These are phyloP conservation scores for Xylaria sp. DNA, from an alignment of 2,329 filamentous ascomycete genomes.

Conservation along the genomic window DNA sequence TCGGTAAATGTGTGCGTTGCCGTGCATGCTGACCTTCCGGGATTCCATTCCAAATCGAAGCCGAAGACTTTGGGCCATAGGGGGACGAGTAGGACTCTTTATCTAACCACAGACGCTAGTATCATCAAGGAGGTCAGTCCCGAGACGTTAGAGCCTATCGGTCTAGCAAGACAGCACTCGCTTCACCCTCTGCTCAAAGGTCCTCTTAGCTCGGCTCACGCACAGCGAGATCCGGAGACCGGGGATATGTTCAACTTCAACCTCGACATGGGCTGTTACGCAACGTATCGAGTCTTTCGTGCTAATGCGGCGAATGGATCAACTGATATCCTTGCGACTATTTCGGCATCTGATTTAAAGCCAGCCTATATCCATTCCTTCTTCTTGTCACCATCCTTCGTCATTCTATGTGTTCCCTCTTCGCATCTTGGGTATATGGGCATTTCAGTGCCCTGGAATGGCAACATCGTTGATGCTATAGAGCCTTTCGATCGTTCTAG, in stretches of 20 bases:
- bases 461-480: slow-evolving; percentile 73
- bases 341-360: slow-evolving; percentile 54
- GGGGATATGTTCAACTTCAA: slow-evolving; percentile 86
- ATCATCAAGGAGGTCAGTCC: slow-evolving; percentile 68
- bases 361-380: slow-evolving; percentile 84
- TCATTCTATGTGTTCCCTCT: slow-evolving; percentile 75
- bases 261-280: slow-evolving; percentile 61
- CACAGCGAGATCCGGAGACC: slow-evolving; percentile 70
- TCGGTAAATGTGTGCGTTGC: slow-evolving; percentile 69
- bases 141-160: slow-evolving; percentile 73
- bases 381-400: slow-evolving; percentile 72
- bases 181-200: slow-evolving; percentile 74
- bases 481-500: slow-evolving; percentile 62
- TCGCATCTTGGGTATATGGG: slow-evolving; percentile 65
- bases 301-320: slow-evolving; percentile 66
- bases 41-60: slow-evolving; percentile 45
- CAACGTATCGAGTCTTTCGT: slow-evolving; percentile 73
- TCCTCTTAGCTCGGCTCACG: slow-evolving; percentile 71
- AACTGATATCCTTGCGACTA: slow-evolving; percentile 73
- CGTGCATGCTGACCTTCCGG: slow-evolving; percentile 68
- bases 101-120: slow-evolving; percentile 61
- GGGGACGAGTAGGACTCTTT: slow-evolving; percentile 52
- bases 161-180: slow-evolving; percentile 60
- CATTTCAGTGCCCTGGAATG: slow-evolving; percentile 64
- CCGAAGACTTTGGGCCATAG: slow-evolving; percentile 43